Evolutionary conservation across 768 basidiomycete species (phyloP).

Genomic region (Pisolithus sp.): DNA sequence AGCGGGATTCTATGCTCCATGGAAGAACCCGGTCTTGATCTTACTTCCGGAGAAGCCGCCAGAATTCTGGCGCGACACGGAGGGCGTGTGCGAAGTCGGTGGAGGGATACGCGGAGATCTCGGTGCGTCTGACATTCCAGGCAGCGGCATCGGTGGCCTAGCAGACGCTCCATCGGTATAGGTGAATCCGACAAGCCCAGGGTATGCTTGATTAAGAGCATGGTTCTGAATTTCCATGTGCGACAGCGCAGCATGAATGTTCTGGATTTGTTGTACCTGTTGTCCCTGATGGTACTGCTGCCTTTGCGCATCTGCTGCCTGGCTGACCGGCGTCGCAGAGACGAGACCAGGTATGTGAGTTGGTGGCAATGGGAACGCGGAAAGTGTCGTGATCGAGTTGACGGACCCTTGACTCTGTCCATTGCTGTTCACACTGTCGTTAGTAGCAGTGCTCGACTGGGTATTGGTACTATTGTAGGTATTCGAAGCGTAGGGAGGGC

Average conservation of each 20-base stretch:
- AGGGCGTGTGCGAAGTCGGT: slow-evolving; percentile 4
- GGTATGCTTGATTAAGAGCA: slow-evolving; percentile 1
- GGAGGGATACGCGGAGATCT: slow-evolving; percentile 2
- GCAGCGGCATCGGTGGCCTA: slow-evolving; percentile 4
- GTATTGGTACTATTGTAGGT: not conserved
- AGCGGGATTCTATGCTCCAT: not conserved
- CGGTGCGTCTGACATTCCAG: not conserved
- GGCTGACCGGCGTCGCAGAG: slow-evolving; percentile 6
- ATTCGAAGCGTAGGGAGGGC: slow-evolving; percentile 14
- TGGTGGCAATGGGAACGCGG: slow-evolving; percentile 69
- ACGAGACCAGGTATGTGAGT: slow-evolving; percentile 53
- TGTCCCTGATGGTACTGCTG: slow-evolving; percentile 11
- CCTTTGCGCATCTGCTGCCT: slow-evolving; percentile 17
- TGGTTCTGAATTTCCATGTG: slow-evolving; percentile 14
- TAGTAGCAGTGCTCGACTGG: not conserved
- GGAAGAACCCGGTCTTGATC: not conserved
- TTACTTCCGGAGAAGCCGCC: not conserved
- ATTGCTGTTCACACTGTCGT: not conserved
- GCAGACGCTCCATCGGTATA: slow-evolving; percentile 4
- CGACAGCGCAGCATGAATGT: slow-evolving; percentile 10
- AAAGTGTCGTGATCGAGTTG: slow-evolving; percentile 58
- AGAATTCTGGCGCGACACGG: slow-evolving; percentile 4
- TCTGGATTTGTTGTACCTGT: slow-evolving; percentile 6
- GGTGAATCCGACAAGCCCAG: slow-evolving; percentile 16
- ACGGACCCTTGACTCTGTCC: slow-evolving; percentile 24